phyloP scores from a whole-genome alignment of 805 yeast genomes.

The Candida sithepensis region DNA sequence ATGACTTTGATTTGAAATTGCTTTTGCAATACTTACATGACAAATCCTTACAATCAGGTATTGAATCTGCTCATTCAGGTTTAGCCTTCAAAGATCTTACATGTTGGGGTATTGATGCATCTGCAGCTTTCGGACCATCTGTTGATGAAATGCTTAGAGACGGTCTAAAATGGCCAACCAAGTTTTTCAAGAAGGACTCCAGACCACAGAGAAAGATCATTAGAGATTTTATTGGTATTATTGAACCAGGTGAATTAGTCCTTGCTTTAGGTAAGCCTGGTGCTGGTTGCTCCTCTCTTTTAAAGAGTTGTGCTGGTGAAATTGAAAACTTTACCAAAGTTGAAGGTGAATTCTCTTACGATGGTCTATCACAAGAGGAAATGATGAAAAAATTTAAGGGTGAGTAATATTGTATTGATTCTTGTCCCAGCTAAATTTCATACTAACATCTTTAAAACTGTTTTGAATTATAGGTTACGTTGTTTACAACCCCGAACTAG shows the following conservation, averaged over 20 bases:
- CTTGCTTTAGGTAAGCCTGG: constrained; percentile 74
- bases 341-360: constrained; percentile 57
- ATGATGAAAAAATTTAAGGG: constrained; percentile 56
- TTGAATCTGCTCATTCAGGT: constrained; percentile 49
- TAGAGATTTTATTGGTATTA: constrained; percentile 39
- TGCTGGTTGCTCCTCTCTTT: constrained; percentile 72
- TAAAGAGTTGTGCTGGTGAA: constrained; percentile 60
- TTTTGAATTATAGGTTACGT: constrained; percentile 34
- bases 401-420: constrained; percentile 7
- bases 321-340: constrained; percentile 40
- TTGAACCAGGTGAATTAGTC: constrained; percentile 61
- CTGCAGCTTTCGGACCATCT: constrained; percentile 48
- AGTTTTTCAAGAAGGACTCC: constrained; percentile 30
- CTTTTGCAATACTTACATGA: constrained; percentile 37
- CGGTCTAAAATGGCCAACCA: constrained; percentile 26
- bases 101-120: constrained; percentile 48
- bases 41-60: constrained; percentile 40
- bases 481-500: constrained; percentile 59
- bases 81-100: constrained; percentile 42
- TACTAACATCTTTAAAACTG: too few species aligned
- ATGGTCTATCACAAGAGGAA: constrained; percentile 56
- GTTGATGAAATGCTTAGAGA: constrained; percentile 41
- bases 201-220: constrained; percentile 35
- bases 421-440: too few species aligned
- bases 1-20: constrained; percentile 44